Evolutionary conservation across 2,329 filamentous ascomycete genomes (phyloP).

Genomic region (Trichoderma endophyticum): DNA sequence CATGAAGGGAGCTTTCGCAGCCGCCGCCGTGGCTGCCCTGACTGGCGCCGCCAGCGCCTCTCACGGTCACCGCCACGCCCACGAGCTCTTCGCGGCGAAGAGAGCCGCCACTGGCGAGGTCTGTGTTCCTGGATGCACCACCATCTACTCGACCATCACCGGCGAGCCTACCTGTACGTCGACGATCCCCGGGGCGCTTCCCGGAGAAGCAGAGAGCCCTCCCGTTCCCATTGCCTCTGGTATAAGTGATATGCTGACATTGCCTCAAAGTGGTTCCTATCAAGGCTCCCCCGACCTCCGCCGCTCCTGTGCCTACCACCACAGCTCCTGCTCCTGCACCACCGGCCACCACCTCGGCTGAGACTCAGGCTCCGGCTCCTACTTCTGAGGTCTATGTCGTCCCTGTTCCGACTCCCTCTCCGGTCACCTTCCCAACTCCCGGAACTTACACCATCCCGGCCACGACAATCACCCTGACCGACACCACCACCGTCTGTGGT

Average conservation of each 20-base stretch:
- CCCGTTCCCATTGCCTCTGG: neutral
- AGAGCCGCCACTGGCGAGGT: conserved; percentile 39
- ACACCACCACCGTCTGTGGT: conserved; percentile 65
- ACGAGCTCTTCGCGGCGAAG: conserved; percentile 58
- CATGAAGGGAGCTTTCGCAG: conserved; percentile 73
- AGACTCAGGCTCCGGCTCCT: conserved; percentile 26
- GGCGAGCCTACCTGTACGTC: conserved; percentile 62
- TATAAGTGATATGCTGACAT: conserved; percentile 23
- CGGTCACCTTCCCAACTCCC: conserved; percentile 58
- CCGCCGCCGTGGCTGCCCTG: conserved; percentile 61
- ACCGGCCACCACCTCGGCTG: conserved; percentile 23
- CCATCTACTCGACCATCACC: conserved; percentile 68
- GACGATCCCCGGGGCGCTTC: neutral
- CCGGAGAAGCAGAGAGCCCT: neutral
- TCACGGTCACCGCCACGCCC: conserved; percentile 60
- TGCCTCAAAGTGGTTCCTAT: conserved; percentile 37
- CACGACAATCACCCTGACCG: conserved; percentile 64
- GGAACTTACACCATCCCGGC: conserved; percentile 75
- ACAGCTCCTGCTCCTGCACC: neutral
- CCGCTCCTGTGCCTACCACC: conserved; percentile 19
- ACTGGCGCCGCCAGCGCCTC: conserved; percentile 55
- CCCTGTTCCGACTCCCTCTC: conserved; percentile 51
- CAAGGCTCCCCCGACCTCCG: conserved; percentile 27
- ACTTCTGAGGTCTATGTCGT: conserved; percentile 42
- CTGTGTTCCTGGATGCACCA: conserved; percentile 65